Conservation (phyloP, 2,329 filamentous ascomycete genomes). For the Beauveria rudraprayagi region DNA sequence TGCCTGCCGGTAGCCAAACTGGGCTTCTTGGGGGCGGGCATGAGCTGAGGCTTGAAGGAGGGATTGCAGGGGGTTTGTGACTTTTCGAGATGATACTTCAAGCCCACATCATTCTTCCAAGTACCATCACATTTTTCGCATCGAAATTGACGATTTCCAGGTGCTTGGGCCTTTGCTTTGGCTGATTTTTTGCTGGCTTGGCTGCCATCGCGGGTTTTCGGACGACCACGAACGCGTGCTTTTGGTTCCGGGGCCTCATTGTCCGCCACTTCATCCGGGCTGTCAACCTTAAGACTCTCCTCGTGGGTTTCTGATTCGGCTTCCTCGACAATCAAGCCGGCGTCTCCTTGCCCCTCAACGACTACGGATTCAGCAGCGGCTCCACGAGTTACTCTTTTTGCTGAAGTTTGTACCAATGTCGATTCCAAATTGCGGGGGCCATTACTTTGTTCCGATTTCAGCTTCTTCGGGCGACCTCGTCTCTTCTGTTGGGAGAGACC, state of each 20-base stretch:
- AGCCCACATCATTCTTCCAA: conserved; percentile 51
- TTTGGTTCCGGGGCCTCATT: not conserved
- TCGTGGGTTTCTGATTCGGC: not conserved
- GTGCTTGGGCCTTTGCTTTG: not conserved
- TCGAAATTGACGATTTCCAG: conserved; percentile 25
- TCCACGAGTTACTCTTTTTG: not conserved
- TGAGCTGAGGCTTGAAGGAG: conserved; percentile 18
- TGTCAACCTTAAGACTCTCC: not conserved
- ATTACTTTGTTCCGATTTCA: not conserved
- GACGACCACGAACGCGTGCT: not conserved
- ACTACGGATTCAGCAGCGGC: not conserved
- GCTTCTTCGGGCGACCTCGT: conserved; percentile 24
- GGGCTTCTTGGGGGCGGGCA: conserved; percentile 14
- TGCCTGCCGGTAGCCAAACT: not conserved
- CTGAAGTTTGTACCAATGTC: not conserved
- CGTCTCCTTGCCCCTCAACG: not conserved
- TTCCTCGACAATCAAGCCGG: not conserved
- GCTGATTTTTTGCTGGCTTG: conserved; percentile 1
- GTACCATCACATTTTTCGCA: conserved; percentile 46
- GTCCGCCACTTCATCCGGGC: not conserved
- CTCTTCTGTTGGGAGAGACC: conserved; percentile 17
- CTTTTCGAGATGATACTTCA: conserved; percentile 52
- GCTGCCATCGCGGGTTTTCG: conserved; percentile 7
- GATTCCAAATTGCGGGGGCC: not conserved
- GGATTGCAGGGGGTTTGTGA: conserved; percentile 48